Evolutionary conservation across 31 red algal species (phyloP).

Genomic region (Porphyra umbilicalis): DNA sequence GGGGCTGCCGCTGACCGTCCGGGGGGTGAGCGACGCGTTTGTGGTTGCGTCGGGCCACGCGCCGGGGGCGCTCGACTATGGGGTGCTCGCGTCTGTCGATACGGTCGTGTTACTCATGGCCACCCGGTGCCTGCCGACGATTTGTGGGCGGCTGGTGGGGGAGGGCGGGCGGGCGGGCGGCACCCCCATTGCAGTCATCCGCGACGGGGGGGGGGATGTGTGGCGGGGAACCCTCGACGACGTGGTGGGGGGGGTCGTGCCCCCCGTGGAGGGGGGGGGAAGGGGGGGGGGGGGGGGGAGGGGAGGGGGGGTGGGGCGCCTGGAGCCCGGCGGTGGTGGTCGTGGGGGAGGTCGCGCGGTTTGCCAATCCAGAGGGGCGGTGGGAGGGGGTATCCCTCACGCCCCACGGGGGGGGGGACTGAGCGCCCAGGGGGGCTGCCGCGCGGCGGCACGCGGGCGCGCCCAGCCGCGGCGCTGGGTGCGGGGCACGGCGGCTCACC

Average conservation of each 20-base stretch:
- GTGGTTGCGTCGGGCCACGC: neutral
- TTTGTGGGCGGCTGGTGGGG: neutral
- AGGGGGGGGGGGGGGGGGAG: neutral
- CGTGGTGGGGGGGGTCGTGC: neutral
- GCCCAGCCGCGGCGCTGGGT: too few relatives aligned
- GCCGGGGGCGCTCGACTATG: neutral
- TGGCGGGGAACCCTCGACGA: neutral
- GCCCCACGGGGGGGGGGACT: too few relatives aligned
- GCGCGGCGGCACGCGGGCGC: too few relatives aligned
- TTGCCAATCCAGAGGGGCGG: neutral
- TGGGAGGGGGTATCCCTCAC: neutral
- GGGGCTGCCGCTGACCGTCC: neutral
- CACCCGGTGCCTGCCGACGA: neutral
- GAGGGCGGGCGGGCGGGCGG: neutral
- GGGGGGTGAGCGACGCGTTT: neutral
- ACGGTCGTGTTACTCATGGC: neutral
- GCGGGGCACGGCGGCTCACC: too few relatives aligned
- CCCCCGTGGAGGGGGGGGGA: neutral
- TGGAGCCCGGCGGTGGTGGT: constrained; percentile 1
- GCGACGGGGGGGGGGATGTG: neutral
- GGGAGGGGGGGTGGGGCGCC: neutral
- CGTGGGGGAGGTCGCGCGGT: neutral
- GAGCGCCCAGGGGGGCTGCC: too few relatives aligned
- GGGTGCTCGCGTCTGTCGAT: neutral
- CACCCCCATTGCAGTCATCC: neutral